Percentiles rank a stretch among this genome's conserved stretches.
Evolutionary conservation across 441 rosid genomes (phyloP).

Genomic region (Eutrema salsugineum): DNA sequence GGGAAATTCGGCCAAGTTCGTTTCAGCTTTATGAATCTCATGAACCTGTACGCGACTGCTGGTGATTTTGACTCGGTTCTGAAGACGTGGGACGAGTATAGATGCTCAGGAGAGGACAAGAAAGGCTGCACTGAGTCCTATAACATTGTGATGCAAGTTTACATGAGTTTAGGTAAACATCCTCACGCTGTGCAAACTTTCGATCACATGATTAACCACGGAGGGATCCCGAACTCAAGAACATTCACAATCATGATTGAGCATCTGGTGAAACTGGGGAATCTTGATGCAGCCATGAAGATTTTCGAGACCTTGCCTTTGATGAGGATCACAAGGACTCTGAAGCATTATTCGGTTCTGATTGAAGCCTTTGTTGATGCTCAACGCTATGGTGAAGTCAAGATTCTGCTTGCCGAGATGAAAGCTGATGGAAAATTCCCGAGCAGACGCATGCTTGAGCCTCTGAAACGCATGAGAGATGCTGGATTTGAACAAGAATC

Average conservation of each 20-base stretch:
- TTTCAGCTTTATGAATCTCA: slow-evolving; percentile 65
- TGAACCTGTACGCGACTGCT: slow-evolving; percentile 56
- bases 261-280: slow-evolving; percentile 56
- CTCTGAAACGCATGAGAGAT: slow-evolving; percentile 56
- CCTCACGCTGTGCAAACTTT: slow-evolving; percentile 54
- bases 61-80: slow-evolving; percentile 60
- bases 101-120: slow-evolving; percentile 37
- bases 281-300: slow-evolving; percentile 61
- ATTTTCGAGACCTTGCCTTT: slow-evolving; percentile 60
- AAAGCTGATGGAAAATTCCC: slow-evolving; percentile 66
- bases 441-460: slow-evolving; percentile 46
- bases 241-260: slow-evolving; percentile 76
- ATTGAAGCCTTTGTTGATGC: slow-evolving; percentile 49
- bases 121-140: slow-evolving; percentile 60
- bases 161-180: slow-evolving; percentile 40
- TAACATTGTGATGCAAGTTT: slow-evolving; percentile 61
- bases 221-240: slow-evolving; percentile 79
- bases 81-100: slow-evolving; percentile 54
- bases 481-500: slow-evolving; percentile 48
- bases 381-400: slow-evolving; percentile 48
- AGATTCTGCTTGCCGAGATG: slow-evolving; percentile 63
- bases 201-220: slow-evolving; percentile 54
- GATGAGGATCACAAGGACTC: slow-evolving; percentile 79
- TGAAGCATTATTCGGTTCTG: slow-evolving; percentile 59
- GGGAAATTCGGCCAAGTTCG: slow-evolving; percentile 44